Evolutionary conservation across 805 yeast species (phyloP).

Genomic region (Kluyveromyces starmeri): DNA sequence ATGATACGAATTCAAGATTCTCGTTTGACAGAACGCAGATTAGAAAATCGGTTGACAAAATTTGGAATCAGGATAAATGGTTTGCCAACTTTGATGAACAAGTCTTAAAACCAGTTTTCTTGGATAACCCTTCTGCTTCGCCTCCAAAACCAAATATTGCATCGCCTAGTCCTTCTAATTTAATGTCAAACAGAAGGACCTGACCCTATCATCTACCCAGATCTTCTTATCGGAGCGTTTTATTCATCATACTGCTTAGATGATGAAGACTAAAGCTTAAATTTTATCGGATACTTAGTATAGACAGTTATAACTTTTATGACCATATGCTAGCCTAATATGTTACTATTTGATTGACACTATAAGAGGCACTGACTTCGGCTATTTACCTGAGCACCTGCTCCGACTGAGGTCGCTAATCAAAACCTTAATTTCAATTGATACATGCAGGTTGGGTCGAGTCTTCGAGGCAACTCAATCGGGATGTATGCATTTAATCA

Average conservation of each 20-base stretch:
- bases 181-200: neutral
- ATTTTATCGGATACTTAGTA: no score
- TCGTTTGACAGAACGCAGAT: conserved; percentile 13
- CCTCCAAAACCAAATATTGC: conserved; percentile 4
- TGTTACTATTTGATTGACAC: no score
- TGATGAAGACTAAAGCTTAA: no score
- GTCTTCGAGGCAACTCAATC: no score
- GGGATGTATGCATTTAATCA: no score
- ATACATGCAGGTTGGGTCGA: no score
- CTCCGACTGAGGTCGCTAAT: no score
- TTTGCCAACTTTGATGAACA: conserved; percentile 89
- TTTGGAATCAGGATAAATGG: conserved; percentile 52
- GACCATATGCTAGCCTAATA: no score
- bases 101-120: conserved; percentile 81
- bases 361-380: no score
- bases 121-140: conserved; percentile 39
- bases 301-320: no score
- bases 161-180: neutral
- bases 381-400: no score
- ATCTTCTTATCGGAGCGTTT: neutral
- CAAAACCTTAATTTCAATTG: no score
- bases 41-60: conserved; percentile 16
- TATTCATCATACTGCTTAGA: neutral
- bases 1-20: conserved; percentile 8
- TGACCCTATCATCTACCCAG: neutral